These are phyloP conservation scores for Boletus sensibilis DNA, from an alignment of 768 basidiomycete genomes.

Conservation along the genomic window DNA sequence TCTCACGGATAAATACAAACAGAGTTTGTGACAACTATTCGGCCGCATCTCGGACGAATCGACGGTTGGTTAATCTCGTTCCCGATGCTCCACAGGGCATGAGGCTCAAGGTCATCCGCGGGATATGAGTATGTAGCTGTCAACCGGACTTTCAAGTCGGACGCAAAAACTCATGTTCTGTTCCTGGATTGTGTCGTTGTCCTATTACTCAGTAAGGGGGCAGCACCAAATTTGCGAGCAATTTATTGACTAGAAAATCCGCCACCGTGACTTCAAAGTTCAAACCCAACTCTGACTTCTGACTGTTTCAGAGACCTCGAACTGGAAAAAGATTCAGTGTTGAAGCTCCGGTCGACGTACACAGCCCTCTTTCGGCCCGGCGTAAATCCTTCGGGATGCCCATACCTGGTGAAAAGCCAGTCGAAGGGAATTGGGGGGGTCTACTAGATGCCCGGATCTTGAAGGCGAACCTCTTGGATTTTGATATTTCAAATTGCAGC, in stretches of 20 bases:
- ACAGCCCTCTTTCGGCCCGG: background rate
- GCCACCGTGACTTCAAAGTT: background rate
- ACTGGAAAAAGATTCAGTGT: background rate
- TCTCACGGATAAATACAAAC: background rate
- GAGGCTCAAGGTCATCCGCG: background rate
- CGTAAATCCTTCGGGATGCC: background rate
- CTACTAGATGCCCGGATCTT: background rate
- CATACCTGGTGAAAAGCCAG: background rate
- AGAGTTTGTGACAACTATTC: background rate
- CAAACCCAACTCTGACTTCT: too few species aligned
- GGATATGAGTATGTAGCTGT: background rate
- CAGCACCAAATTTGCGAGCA: too few species aligned
- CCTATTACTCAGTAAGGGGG: too few species aligned
- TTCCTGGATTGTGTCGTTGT: background rate
- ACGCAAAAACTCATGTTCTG: background rate
- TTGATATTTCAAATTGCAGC: conserved; percentile 18
- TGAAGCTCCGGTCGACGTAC: conserved; percentile 6
- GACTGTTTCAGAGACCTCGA: background rate
- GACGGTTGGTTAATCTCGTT: background rate
- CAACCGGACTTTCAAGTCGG: background rate
- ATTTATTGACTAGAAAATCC: background rate
- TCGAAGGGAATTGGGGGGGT: background rate
- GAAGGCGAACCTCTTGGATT: conserved; percentile 17
- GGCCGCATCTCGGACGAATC: too few species aligned
- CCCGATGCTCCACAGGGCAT: background rate